These are phyloP conservation scores for Ophiognomonia clavigignenti-juglandacearum DNA, from an alignment of 2,329 filamentous ascomycete genomes.

Conservation along the genomic window DNA sequence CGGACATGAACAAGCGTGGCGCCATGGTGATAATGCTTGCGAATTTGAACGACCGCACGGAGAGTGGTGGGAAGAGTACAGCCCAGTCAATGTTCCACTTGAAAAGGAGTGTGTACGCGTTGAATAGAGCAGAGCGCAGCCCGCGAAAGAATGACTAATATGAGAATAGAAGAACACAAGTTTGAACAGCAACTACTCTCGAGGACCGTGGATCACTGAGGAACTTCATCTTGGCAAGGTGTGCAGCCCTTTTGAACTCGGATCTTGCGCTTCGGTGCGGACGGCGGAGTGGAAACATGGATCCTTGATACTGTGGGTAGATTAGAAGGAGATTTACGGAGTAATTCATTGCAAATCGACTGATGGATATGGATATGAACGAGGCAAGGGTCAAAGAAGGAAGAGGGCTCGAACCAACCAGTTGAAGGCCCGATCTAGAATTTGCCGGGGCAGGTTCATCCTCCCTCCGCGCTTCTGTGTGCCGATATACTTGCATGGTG, in stretches of 20 bases:
- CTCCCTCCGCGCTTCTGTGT: too few species aligned
- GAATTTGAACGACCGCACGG: neutral
- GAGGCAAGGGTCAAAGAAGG: too few species aligned
- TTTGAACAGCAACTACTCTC: neutral
- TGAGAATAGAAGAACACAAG: neutral
- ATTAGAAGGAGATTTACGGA: neutral
- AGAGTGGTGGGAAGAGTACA: neutral
- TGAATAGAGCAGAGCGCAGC: slow-evolving; percentile 5
- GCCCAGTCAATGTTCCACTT: neutral
- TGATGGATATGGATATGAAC: too few species aligned
- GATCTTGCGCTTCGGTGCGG: slow-evolving; percentile 10
- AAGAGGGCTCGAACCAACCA: too few species aligned
- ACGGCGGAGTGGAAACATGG: neutral
- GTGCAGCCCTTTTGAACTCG: slow-evolving; percentile 1
- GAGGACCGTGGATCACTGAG: neutral
- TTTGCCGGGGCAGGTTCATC: too few species aligned
- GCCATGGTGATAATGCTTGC: neutral
- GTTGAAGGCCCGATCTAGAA: too few species aligned
- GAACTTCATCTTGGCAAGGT: neutral
- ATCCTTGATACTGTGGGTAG: neutral
- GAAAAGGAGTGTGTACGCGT: neutral
- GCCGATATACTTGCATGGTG: too few species aligned
- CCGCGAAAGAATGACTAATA: neutral
- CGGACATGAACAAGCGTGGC: slow-evolving; percentile 9
- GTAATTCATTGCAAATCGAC: neutral